Evolutionary conservation across 1,284 basidiomycete species (phyloP).

Genomic region (Moniliella sp.): DNA sequence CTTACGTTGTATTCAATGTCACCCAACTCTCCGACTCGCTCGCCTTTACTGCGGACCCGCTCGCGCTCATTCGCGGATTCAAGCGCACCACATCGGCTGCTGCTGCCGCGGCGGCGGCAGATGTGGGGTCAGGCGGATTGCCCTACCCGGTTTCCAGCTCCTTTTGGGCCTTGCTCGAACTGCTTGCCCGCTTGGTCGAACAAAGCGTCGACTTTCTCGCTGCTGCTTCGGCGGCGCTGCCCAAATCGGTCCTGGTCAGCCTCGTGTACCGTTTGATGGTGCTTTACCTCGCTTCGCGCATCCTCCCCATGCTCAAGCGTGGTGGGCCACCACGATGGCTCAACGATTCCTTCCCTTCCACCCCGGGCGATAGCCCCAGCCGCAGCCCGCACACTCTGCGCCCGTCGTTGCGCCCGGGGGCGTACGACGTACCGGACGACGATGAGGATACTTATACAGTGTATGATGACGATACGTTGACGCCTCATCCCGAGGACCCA

Average conservation of each 20-base stretch:
- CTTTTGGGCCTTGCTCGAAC: background rate
- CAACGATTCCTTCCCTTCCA: too few relatives aligned
- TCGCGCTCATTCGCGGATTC: constrained; percentile 26
- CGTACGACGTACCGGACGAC: background rate
- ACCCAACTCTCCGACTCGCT: constrained; percentile 20
- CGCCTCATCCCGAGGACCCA: background rate
- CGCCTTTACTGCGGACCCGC: constrained; percentile 21
- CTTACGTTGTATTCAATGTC: constrained; percentile 31
- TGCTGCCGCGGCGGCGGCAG: background rate
- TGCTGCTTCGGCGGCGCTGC: constrained; percentile 19
- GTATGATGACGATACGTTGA: background rate
- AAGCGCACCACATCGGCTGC: constrained; percentile 7
- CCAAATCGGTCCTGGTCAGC: constrained; percentile 23
- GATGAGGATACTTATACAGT: background rate
- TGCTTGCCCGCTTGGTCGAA: background rate
- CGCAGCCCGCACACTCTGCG: too few relatives aligned
- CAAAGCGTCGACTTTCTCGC: constrained; percentile 16
- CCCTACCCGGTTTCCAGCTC: background rate
- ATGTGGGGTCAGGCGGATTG: background rate
- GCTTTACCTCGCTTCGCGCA: constrained; percentile 24
- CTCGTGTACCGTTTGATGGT: constrained; percentile 27
- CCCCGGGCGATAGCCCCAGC: too few relatives aligned
- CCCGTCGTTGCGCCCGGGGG: too few relatives aligned
- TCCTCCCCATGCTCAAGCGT: constrained; percentile 12
- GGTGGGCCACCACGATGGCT: background rate